A percentile compares a stretch with the other conserved stretches of the same genome.
These are phyloP conservation scores for Penicillium glabrum DNA, from an alignment of 2,329 filamentous ascomycete genomes.

Conservation along the genomic window DNA sequence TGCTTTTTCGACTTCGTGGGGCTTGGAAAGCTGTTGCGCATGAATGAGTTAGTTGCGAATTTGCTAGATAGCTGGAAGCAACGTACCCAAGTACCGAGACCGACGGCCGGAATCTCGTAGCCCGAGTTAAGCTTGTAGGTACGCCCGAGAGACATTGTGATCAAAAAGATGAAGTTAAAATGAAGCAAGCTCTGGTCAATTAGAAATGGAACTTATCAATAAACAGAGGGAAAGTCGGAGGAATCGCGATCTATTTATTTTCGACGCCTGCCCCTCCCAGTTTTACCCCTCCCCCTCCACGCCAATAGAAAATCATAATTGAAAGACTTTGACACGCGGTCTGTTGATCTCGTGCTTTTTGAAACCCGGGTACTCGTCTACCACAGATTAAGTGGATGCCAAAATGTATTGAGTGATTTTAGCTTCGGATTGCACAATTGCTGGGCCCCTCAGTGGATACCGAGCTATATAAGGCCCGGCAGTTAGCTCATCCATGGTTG, in stretches of 20 bases:
- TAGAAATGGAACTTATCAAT: not conserved
- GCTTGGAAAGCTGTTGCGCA: slow-evolving; percentile 30
- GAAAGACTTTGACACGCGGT: slow-evolving; percentile 3
- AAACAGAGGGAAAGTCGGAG: not conserved
- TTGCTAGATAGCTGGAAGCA: not conserved
- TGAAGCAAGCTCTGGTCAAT: too few species aligned
- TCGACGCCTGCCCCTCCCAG: not conserved
- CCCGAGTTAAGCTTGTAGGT: slow-evolving; percentile 45
- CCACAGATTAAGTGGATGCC: not conserved
- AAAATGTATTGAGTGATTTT: slow-evolving; percentile 6
- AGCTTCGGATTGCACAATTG: slow-evolving; percentile 16
- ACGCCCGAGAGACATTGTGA: slow-evolving; percentile 35
- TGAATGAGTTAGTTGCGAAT: not conserved
- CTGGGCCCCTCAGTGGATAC: slow-evolving; percentile 8
- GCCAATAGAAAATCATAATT: not conserved
- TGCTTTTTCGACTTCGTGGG: slow-evolving; percentile 49
- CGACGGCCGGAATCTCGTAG: slow-evolving; percentile 43
- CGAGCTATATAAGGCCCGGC: not conserved
- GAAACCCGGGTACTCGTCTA: not conserved
- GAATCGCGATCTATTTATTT: not conserved
- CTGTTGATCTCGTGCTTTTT: slow-evolving; percentile 4
- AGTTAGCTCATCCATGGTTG: not conserved
- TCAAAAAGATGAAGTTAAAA: not conserved
- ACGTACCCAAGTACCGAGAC: slow-evolving; percentile 44
- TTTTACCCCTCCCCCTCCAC: slow-evolving; percentile 4